Conservation (phyloP, 2,329 filamentous ascomycete genomes). For the Calonectria pseudoreteaudii region DNA sequence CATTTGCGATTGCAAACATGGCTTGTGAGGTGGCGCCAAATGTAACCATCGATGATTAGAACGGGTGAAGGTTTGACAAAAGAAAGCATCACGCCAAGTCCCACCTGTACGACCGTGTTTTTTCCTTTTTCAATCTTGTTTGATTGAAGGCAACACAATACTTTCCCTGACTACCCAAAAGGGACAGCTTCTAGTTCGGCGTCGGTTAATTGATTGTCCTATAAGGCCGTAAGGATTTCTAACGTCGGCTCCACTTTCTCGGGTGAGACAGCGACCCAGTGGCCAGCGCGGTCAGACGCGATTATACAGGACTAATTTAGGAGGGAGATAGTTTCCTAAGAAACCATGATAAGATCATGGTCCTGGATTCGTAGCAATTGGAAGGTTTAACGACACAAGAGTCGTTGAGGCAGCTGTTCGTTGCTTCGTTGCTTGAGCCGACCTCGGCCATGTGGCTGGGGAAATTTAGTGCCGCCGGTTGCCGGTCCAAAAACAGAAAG, state of each 20-base stretch:
- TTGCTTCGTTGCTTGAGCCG: conserved; percentile 20
- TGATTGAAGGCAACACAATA: not conserved
- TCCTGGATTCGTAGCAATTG: not conserved
- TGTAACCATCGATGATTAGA: not conserved
- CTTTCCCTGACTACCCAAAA: not conserved
- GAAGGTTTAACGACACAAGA: not conserved
- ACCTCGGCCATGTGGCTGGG: conserved; percentile 29
- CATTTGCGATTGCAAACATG: not conserved
- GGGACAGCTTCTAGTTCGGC: conserved; percentile 11
- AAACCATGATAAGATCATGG: not conserved
- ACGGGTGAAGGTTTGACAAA: not conserved
- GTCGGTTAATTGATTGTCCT: conserved; percentile 35
- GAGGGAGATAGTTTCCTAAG: no score
- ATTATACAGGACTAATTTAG: not conserved
- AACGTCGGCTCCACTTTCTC: conserved; percentile 29
- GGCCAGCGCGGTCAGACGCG: not conserved
- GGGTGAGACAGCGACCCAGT: conserved; percentile 9
- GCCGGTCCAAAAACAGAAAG: conserved; percentile 26
- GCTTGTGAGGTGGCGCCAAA: not conserved
- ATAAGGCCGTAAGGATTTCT: conserved; percentile 36
- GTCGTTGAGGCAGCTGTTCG: not conserved
- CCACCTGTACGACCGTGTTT: not conserved
- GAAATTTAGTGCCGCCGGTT: conserved; percentile 29
- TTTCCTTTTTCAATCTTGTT: not conserved
- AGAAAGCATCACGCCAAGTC: not conserved